Evolutionary conservation across 495 filamentous ascomycete genomes (phyloP).

Genomic region (Trichoderma asperelloides): DNA sequence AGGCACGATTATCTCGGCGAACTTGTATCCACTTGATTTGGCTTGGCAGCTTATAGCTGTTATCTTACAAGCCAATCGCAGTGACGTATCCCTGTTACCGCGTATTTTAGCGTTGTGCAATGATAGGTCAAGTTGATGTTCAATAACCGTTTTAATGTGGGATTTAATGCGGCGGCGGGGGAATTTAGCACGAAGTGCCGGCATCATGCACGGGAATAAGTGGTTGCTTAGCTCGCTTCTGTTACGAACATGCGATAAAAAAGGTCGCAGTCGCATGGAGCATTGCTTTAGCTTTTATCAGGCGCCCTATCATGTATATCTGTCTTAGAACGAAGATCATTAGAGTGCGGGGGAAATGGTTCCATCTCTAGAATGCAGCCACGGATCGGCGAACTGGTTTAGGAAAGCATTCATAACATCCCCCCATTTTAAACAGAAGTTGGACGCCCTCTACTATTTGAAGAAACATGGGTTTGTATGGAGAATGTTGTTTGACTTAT

Average conservation of each 20-base stretch:
- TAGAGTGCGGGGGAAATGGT: too few relatives aligned
- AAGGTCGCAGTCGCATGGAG: neutral
- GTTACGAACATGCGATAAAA: too few relatives aligned
- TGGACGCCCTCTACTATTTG: neutral
- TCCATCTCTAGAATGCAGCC: neutral
- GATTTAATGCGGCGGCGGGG: neutral
- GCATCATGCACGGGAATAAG: neutral
- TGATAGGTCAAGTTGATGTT: neutral
- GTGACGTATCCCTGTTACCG: neutral
- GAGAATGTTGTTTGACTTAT: neutral
- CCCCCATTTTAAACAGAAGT: neutral
- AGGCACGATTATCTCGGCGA: neutral
- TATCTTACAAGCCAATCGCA: neutral
- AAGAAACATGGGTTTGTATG: neutral
- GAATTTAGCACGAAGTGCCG: neutral
- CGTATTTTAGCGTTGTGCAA: neutral
- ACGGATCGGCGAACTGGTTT: neutral
- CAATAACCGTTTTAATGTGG: neutral
- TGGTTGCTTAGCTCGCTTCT: neutral
- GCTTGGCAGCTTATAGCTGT: neutral
- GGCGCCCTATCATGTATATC: too few relatives aligned
- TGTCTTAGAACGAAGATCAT: too few relatives aligned
- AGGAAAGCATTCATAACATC: neutral
- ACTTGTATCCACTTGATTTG: neutral
- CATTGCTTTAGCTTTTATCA: neutral